These are phyloP conservation scores for Guadua angustifolia DNA, from an alignment of 176 grass and related monocot genomes.

Conservation along the genomic window DNA sequence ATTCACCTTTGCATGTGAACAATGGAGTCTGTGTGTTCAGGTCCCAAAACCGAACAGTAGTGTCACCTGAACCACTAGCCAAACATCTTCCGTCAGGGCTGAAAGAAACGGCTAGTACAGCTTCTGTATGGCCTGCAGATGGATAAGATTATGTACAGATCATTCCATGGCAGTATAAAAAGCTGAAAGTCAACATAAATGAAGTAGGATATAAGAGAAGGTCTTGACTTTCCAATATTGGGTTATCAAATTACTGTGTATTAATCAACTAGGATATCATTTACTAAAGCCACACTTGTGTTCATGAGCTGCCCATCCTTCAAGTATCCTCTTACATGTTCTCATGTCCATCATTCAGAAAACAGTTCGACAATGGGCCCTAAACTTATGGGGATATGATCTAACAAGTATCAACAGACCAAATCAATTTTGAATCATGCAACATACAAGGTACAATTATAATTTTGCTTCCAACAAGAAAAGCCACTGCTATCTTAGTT, in stretches of 20 bases:
- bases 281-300: neutral
- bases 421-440: neutral
- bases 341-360: neutral
- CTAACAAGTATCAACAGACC: neutral
- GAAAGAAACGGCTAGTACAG: conserved; percentile 88
- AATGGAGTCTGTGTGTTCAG: conserved; percentile 87
- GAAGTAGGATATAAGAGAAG: neutral
- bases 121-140: conserved; percentile 82
- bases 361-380: neutral
- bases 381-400: neutral
- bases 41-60: conserved; percentile 89
- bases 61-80: conserved; percentile 94
- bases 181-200: neutral
- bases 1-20: conserved; percentile 86
- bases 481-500: neutral
- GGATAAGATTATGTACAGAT: neutral
- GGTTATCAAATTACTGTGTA: neutral
- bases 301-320: neutral
- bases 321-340: neutral
- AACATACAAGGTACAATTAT: neutral
- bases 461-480: neutral
- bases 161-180: neutral
- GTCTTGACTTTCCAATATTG: neutral
- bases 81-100: conserved; percentile 79
- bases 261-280: neutral